Evolutionary conservation across 1,139 yeast genomes (phyloP), one percentile per base, ranked within the genome.

Genomic region (Scheffersomyces lignicola): DNA sequence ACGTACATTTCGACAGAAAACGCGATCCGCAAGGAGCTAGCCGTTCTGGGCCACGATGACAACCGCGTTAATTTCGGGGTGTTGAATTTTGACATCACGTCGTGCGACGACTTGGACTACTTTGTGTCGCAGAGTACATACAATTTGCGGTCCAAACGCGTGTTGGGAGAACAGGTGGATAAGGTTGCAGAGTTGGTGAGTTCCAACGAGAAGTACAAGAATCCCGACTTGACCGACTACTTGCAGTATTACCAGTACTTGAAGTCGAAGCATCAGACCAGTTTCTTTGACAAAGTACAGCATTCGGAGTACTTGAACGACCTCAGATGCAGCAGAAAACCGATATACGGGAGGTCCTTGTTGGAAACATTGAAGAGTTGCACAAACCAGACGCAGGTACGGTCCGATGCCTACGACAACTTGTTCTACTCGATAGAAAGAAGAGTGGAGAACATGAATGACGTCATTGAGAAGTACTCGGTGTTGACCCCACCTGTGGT

Each of bases 401-500:
- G 43, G 7, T 38, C 43, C 9, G 35, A 30, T 8, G 42, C 52
- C 1, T 49, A 60, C 37, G 49, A 50, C 5, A 53, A 57, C 7
- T 52, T 79, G 47, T 61, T 69, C 12, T 51, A 67, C 28, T 49
- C 74, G 0, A 51, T 78, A 16, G 55, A 62, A 1, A 61, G 67
- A 17, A 60, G 86, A 24, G 75, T 71, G 3, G 61, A 54, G 10
- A 37, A 38, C 1, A 61, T 76, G 76, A 45, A 59, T 10, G 81
- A 78, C 21, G 59, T 69, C 0, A 73, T 92, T 40, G 89, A 87
- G 29, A 78, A 83, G 43, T 94, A 72, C 57, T 86, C 95, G 0
- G 94, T 88, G 44, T 75, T 92, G 3, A 92, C 98, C 0, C 98
- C 99, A 0, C 67, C 81, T 3, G 96, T 78, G 2, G 94, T 90